These are phyloP conservation scores for Auricularia cornea DNA, from an alignment of 768 basidiomycete genomes.

Conservation along the genomic window DNA sequence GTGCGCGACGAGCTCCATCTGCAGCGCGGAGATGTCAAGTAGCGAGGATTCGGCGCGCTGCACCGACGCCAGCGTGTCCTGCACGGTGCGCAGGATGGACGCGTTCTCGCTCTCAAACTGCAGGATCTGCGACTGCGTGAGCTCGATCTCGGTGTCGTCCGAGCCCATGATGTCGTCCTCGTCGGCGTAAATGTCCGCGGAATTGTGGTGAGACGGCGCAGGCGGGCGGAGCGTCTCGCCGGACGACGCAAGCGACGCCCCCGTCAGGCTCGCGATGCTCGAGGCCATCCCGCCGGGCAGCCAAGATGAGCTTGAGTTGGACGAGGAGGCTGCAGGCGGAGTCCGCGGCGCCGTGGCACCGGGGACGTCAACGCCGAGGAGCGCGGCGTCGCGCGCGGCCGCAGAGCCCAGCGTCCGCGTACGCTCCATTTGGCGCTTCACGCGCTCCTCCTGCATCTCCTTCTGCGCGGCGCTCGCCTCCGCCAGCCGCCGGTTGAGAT, in stretches of 20 bases:
- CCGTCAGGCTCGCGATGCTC: slow-evolving; percentile 12
- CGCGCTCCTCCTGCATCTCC: slow-evolving; percentile 89
- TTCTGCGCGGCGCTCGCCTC: slow-evolving; percentile 72
- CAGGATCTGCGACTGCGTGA: slow-evolving; percentile 81
- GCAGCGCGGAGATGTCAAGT: slow-evolving; percentile 87
- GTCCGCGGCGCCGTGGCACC: not conserved
- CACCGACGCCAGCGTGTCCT: slow-evolving; percentile 80
- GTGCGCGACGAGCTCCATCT: slow-evolving; percentile 85
- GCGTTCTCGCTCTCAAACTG: slow-evolving; percentile 93
- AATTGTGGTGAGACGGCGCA: slow-evolving; percentile 11
- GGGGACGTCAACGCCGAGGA: slow-evolving; percentile 29
- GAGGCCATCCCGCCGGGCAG: slow-evolving; percentile 26
- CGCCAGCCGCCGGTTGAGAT: slow-evolving; percentile 71
- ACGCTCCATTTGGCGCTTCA: slow-evolving; percentile 80
- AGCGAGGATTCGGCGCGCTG: slow-evolving; percentile 87
- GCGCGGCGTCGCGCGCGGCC: slow-evolving; percentile 56
- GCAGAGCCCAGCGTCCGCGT: slow-evolving; percentile 73
- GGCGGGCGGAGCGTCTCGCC: slow-evolving; percentile 11
- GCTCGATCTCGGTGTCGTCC: slow-evolving; percentile 64
- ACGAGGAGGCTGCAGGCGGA: not conserved
- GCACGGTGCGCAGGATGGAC: slow-evolving; percentile 60
- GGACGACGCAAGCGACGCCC: slow-evolving; percentile 12
- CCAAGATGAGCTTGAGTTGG: not conserved
- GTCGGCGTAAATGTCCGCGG: slow-evolving; percentile 15
- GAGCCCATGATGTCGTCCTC: slow-evolving; percentile 30